phyloP scores from a whole-genome alignment of 2,329 filamentous ascomycete genomes.

The Hypoxylon sp. region DNA sequence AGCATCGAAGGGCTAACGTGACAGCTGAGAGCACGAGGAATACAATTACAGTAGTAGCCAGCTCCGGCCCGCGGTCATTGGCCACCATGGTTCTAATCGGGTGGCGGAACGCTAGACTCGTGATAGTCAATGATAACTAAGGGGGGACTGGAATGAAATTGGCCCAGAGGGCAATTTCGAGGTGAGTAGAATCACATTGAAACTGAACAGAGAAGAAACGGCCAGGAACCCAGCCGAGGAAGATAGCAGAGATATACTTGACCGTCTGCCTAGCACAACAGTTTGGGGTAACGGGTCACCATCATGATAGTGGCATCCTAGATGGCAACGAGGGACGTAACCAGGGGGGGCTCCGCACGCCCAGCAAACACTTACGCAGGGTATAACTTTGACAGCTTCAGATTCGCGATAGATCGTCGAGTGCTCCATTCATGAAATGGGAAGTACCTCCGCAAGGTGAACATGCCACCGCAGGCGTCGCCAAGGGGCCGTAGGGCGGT shows the following conservation, averaged over 20 bases:
- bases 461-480: slow-evolving; percentile 3
- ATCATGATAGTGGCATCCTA: slow-evolving; percentile 14
- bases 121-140: neutral
- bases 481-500: slow-evolving; percentile 2
- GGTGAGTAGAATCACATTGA: slow-evolving; percentile 28
- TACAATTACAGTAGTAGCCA: slow-evolving; percentile 37
- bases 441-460: slow-evolving; percentile 20
- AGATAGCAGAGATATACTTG: slow-evolving; percentile 16
- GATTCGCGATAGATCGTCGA: slow-evolving; percentile 24
- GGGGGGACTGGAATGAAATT: slow-evolving; percentile 13
- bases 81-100: slow-evolving; percentile 35
- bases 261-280: neutral
- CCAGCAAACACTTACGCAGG: slow-evolving; percentile 18
- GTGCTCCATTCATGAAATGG: slow-evolving; percentile 20
- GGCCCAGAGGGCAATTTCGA: slow-evolving; percentile 35
- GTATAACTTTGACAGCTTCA: neutral
- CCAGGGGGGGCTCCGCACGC: slow-evolving; percentile 6
- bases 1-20: slow-evolving; percentile 50
- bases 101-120: neutral
- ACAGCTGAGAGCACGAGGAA: slow-evolving; percentile 45
- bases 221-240: slow-evolving; percentile 4
- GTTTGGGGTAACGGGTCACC: slow-evolving; percentile 13
- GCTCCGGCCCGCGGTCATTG: slow-evolving; percentile 49
- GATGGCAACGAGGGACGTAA: slow-evolving; percentile 5
- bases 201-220: slow-evolving; percentile 5